phyloP scores from a whole-genome alignment of 2,329 filamentous ascomycete genomes.

The Trichothecium sympodiale region DNA sequence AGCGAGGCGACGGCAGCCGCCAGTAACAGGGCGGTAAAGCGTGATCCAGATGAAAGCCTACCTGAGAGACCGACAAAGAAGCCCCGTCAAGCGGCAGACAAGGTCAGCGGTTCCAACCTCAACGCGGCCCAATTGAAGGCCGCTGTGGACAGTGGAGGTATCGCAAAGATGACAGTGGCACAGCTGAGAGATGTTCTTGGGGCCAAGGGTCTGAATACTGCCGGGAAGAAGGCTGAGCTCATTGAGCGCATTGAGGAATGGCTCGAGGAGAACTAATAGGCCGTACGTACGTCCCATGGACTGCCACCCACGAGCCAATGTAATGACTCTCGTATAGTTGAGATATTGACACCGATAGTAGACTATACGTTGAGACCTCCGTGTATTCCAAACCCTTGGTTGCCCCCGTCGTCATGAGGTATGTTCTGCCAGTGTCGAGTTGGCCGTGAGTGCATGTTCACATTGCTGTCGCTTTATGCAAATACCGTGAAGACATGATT shows the following conservation, averaged over 20 bases:
- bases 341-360: too few species aligned
- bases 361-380: too few species aligned
- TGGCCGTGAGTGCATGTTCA: too few species aligned
- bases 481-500: too few species aligned
- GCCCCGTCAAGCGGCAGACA: constrained; percentile 20
- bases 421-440: too few species aligned
- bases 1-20: constrained; percentile 31
- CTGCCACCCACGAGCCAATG: too few species aligned
- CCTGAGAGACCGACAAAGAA: constrained; percentile 35
- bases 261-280: constrained; percentile 33
- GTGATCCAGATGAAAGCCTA: constrained; percentile 32
- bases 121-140: constrained; percentile 35
- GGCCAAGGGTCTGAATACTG: constrained; percentile 33
- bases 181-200: constrained; percentile 39
- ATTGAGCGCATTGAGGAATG: constrained; percentile 46
- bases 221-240: constrained; percentile 42
- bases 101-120: constrained; percentile 21
- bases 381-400: too few species aligned
- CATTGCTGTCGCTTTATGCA: too few species aligned
- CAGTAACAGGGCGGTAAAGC: constrained; percentile 35
- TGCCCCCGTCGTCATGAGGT: too few species aligned
- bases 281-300: neutral
- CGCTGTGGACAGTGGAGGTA: constrained; percentile 30
- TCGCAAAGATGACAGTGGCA: constrained; percentile 43
- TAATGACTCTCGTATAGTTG: too few species aligned